phyloP scores from a whole-genome alignment of 768 basidiomycete species.

The Suillus subluteus region DNA sequence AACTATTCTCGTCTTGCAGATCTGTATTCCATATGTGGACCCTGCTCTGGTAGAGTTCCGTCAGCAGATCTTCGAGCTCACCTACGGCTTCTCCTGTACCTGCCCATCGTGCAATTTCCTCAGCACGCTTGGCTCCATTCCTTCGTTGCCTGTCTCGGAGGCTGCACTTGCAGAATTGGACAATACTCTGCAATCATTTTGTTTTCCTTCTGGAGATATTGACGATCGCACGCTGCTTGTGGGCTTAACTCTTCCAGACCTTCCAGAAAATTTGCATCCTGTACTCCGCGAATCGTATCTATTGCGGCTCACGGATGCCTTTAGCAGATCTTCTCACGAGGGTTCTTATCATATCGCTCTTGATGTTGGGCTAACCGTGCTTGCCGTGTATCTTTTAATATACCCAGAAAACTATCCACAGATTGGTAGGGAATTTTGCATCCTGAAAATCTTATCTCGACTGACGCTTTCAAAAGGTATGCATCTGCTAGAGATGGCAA shows the following conservation, averaged over 20 bases:
- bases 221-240: slow-evolving; percentile 19
- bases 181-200: slow-evolving; percentile 43
- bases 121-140: slow-evolving; percentile 39
- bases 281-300: slow-evolving; percentile 65
- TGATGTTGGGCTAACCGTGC: slow-evolving; percentile 54
- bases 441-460: neutral
- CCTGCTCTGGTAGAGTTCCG: slow-evolving; percentile 70
- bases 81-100: slow-evolving; percentile 69
- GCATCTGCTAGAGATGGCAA: slow-evolving; percentile 76
- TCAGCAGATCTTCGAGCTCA: slow-evolving; percentile 56
- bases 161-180: slow-evolving; percentile 18
- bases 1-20: slow-evolving; percentile 42
- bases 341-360: slow-evolving; percentile 57
- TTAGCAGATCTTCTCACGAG: slow-evolving; percentile 74
- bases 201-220: slow-evolving; percentile 35
- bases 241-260: slow-evolving; percentile 24
- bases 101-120: slow-evolving; percentile 62
- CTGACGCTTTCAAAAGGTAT: slow-evolving; percentile 51
- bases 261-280: slow-evolving; percentile 26
- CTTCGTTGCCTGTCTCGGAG: slow-evolving; percentile 38
- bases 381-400: slow-evolving; percentile 68
- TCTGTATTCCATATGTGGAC: slow-evolving; percentile 77
- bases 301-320: slow-evolving; percentile 57
- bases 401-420: slow-evolving; percentile 85
- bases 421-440: slow-evolving; percentile 54